Base-by-base conservation (phyloP, 768 basidiomycete genomes). In the Aureoboletus auriporus region DNA sequence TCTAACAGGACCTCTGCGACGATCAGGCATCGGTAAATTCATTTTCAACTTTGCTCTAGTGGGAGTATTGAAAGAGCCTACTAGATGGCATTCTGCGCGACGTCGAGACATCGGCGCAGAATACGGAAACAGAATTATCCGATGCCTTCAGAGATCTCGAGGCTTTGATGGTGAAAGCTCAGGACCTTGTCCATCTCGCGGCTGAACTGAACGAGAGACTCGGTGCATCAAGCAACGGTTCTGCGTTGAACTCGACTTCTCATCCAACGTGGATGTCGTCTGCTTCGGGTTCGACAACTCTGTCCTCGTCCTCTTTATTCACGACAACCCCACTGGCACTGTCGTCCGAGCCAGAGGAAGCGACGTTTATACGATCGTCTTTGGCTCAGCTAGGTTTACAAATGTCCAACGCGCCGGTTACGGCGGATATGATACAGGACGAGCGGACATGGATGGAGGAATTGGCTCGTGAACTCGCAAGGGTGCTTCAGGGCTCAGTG, bases 181-280 rank as follows among this genome's bases (percentile, higher is more conserved):
- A 82, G 54, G 92, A 94, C 56, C 95, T 98, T 84, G 93, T 94
- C 48, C 79, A 79, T 28, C 76, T 97, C 20, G 93, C 95, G 3
- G 85, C 84, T 44, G 86, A 94, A 33, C 78, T 98, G 52, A 93
- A 91, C 60, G 82, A 89, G 48, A 88, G 82, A 53, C 74, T 96
- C 23, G 83, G 84, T 7, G 76, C 78, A 0, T 62, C 70, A 8
- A 53, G 51, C 33, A 51, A 46, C 12, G 47, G 54, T 7, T 44
- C 56, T 17, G 28, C 36, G 12, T 29, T 30, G 44, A 54, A 26
- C 17, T 27, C 50, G 31, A 16, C 39, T 6, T n/a, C 52, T 43
- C 20, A 55, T 11, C 17, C 61, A 6, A 44, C 58, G 35, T 47
- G 62, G 51, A 43, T 55, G 47, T 16, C 59, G 53, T 8, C 55